Conservation (phyloP, 768 basidiomycete genomes). For the Lentinula raphanica region DNA sequence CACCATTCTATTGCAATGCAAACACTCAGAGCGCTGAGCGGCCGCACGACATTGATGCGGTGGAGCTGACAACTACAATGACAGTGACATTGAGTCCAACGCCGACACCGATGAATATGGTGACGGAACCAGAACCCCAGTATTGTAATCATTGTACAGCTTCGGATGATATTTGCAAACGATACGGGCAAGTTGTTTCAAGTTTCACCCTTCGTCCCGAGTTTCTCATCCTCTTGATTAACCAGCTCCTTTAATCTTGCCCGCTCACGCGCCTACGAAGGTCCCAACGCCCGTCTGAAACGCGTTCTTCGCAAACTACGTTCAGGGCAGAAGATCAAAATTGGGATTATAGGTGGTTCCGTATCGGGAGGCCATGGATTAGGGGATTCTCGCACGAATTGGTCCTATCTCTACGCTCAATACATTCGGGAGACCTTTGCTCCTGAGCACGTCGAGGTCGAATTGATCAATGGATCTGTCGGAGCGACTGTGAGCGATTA, state of each 20-base stretch:
- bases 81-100: not conserved
- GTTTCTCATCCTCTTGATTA: not conserved
- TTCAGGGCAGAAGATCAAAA: not conserved
- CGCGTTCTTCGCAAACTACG: not conserved
- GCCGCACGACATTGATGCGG: not conserved
- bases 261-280: constrained; percentile 2
- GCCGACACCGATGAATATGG: not conserved
- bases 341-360: not conserved
- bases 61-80: not conserved
- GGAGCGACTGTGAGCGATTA: not conserved
- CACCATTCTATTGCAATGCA: not conserved
- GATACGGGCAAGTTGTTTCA: constrained; percentile 1
- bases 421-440: not conserved
- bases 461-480: not conserved
- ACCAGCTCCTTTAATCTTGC: not conserved
- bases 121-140: not conserved
- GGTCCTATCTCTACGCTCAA: not conserved
- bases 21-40: not conserved
- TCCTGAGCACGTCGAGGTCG: not conserved
- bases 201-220: not conserved
- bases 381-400: not conserved
- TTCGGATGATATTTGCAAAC: not conserved
- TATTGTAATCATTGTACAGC: not conserved
- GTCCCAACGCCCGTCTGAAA: not conserved
- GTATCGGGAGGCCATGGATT: not conserved